Conservation (phyloP, 495 filamentous ascomycete genomes). For the Lindgomyces ingoldianus region DNA sequence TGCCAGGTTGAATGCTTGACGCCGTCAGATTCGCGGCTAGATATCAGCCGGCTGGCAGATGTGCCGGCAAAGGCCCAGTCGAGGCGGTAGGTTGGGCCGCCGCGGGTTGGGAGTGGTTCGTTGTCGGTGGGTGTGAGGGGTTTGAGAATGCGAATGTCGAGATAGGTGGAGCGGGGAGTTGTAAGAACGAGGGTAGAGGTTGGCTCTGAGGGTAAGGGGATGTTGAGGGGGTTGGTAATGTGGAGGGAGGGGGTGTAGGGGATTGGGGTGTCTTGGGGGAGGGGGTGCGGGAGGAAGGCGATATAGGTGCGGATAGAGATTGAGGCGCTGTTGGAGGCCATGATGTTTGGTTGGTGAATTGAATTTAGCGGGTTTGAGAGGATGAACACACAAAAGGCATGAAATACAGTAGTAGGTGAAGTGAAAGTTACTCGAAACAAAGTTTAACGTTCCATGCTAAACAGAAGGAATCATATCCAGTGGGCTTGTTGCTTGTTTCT, state of each 20-base stretch:
- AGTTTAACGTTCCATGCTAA: no score
- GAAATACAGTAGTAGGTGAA: no score
- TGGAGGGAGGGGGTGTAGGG: constrained; percentile 21
- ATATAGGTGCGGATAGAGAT: constrained; percentile 34
- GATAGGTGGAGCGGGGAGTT: constrained; percentile 6
- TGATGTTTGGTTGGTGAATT: no score
- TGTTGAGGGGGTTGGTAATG: constrained; percentile 13
- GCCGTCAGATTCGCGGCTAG: neutral
- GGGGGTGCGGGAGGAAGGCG: constrained; percentile 26
- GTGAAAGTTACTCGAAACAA: no score
- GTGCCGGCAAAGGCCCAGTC: constrained; percentile 35
- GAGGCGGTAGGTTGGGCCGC: neutral
- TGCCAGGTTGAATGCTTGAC: constrained; percentile 19
- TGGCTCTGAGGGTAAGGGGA: constrained; percentile 20
- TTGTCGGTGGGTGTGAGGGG: neutral
- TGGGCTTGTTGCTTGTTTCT: no score
- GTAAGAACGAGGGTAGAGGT: constrained; percentile 35
- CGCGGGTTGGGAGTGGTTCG: neutral
- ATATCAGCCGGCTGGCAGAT: neutral
- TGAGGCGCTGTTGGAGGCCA: constrained; percentile 6
- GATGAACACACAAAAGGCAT: no score
- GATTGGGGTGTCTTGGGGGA: constrained; percentile 17
- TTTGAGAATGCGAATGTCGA: constrained; percentile 34
- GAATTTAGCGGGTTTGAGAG: no score
- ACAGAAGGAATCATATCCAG: no score